Percentiles rank a stretch among this genome's conserved stretches.
These are phyloP conservation scores for Tremella yokohamensis DNA, from an alignment of 768 basidiomycete genomes.

Conservation along the genomic window DNA sequence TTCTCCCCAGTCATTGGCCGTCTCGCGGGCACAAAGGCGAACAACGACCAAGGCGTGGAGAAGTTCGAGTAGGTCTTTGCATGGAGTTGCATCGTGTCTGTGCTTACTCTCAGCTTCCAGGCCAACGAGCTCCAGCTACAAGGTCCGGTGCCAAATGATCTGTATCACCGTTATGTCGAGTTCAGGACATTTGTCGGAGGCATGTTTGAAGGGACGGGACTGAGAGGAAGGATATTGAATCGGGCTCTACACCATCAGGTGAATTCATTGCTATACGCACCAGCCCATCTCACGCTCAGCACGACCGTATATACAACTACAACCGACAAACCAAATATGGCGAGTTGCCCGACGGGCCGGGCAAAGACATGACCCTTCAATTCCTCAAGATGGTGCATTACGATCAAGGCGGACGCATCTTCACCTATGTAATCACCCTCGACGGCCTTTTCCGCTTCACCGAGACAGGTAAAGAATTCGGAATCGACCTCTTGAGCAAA, in stretches of 20 bases:
- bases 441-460: constrained; percentile 77
- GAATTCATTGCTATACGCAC: too few relatives aligned
- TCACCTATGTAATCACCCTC: constrained; percentile 76
- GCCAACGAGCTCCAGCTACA: constrained; percentile 55
- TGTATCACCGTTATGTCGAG: constrained; percentile 52
- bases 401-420: constrained; percentile 57
- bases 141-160: constrained; percentile 54
- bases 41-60: constrained; percentile 34
- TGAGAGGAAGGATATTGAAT: constrained; percentile 53
- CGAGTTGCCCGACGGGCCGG: constrained; percentile 24
- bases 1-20: constrained; percentile 55
- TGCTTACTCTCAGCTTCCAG: constrained; percentile 52
- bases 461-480: constrained; percentile 81
- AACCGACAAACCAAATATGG: constrained; percentile 53
- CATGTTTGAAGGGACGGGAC: constrained; percentile 53
- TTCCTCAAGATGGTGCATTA: constrained; percentile 55
- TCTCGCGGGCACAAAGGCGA: constrained; percentile 45
- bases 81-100: background rate
- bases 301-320: constrained; percentile 53
- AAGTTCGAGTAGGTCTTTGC: constrained; percentile 29
- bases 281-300: too few relatives aligned
- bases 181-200: constrained; percentile 54
- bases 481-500: constrained; percentile 80
- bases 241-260: constrained; percentile 50
- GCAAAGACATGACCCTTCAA: constrained; percentile 39